Base-by-base conservation (phyloP, 2,329 filamentous ascomycete genomes). In the Tetracladium maxilliforme region DNA sequence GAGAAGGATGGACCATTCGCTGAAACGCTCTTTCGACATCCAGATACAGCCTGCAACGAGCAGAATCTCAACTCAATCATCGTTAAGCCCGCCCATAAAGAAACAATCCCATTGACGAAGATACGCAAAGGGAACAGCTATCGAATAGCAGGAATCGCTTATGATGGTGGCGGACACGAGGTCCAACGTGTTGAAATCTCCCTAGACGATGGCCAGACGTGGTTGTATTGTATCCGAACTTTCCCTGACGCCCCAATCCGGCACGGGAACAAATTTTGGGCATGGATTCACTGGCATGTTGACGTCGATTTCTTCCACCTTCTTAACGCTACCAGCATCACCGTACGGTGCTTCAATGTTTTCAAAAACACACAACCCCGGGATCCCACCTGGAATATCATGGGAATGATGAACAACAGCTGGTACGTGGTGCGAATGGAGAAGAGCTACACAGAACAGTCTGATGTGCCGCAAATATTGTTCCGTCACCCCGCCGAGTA, bases 351-450 rank as follows among this genome's bases (percentile, higher is more conserved):
- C 30, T 60, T 55, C 38, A 55, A 64, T 27, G 56, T 56, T 1
- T 55, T 54, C 40, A 64, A 61, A 31, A 61, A 61, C 31, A 61
- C 56, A 2, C 60, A 66, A 31, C 60, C 61, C 2, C 36, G 50
- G 29, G 40, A 48, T 12, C 47, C 49, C 4, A 43, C 39, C 5
- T 65, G 60, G 60, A 64, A 63, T 30, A 45, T 58, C 2, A 50
- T 58, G 52, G 59, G 43, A 8, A 63, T 64, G 57, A 64, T 66
- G 60, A 66, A 65, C 38, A 65, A 64, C 22, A 54, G 52, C 31
- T 60, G 54, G 53, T 64, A 64, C 31, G 31, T 40, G 2, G 52
- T 0, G 49, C 6, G 12, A 25, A 14, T 56, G 18, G 47, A 56
- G 4, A 28, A 41, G n/a, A n/a, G n/a, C n/a, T n/a, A n/a, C n/a